These are phyloP conservation scores for Fusarium dlaminii DNA, from an alignment of 2,329 filamentous ascomycete species.

Conservation along the genomic window DNA sequence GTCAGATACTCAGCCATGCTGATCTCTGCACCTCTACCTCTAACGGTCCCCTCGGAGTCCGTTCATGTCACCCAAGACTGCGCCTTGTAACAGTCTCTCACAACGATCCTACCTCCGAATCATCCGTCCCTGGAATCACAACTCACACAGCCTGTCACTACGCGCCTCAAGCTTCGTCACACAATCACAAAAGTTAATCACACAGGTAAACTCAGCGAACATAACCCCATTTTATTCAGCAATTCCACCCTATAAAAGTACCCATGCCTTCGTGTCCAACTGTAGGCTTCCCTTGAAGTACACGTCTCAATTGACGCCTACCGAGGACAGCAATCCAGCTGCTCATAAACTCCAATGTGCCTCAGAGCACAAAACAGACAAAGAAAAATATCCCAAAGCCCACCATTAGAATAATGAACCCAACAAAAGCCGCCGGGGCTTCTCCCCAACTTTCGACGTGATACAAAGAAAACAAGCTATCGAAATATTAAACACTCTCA, in stretches of 20 bases:
- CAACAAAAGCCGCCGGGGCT: conserved; percentile 49
- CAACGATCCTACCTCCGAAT: neutral
- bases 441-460: conserved; percentile 39
- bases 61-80: conserved; percentile 16
- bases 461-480: conserved; percentile 33
- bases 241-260: conserved; percentile 22
- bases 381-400: conserved; percentile 17
- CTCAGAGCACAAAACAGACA: conserved; percentile 10
- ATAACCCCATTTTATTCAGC: conserved; percentile 28
- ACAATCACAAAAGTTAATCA: neutral
- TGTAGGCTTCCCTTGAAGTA: conserved; percentile 26
- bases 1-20: neutral
- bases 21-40: neutral
- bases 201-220: conserved; percentile 7
- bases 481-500: conserved; percentile 39
- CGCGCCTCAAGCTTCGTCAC: neutral
- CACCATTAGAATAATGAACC: conserved; percentile 39
- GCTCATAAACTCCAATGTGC: conserved; percentile 36
- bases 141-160: neutral
- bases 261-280: conserved; percentile 38
- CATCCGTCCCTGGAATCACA: neutral
- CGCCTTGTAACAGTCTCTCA: neutral
- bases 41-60: neutral
- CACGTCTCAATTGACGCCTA: conserved; percentile 25
- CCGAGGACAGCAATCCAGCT: conserved; percentile 33